phyloP scores from a whole-genome alignment of 2,329 filamentous ascomycete species.

The Coleophoma eucalyptorum region DNA sequence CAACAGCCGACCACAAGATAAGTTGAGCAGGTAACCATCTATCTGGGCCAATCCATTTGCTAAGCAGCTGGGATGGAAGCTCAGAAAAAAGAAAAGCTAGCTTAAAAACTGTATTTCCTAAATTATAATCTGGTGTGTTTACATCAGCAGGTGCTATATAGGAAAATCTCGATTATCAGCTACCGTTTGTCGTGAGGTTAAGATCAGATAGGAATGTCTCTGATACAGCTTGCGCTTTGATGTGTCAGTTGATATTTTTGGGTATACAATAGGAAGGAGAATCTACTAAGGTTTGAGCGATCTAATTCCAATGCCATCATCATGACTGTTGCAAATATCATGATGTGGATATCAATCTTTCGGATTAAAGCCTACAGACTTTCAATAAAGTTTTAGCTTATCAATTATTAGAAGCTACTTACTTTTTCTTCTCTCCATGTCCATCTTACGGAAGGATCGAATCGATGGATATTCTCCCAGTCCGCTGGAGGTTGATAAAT shows the following conservation, averaged over 20 bases:
- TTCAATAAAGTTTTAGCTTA: not conserved
- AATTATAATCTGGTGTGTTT: conserved; percentile 46
- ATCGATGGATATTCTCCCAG: conserved; percentile 26
- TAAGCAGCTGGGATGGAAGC: conserved; percentile 56
- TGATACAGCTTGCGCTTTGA: no score
- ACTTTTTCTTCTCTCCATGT: conserved; percentile 7
- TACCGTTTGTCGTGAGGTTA: no score
- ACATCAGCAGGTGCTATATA: no score
- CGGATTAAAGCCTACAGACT: not conserved
- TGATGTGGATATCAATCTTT: not conserved
- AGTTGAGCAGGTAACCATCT: conserved; percentile 46
- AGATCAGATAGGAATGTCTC: no score
- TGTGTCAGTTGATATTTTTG: no score
- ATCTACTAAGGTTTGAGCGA: not conserved
- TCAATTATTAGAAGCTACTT: no score
- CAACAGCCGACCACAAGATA: conserved; percentile 42
- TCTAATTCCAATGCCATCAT: not conserved
- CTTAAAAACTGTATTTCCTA: conserved; percentile 49
- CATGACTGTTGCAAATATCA: not conserved
- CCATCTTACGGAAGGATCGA: not conserved
- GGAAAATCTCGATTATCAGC: no score
- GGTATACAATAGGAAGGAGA: no score
- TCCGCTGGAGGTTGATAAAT: conserved; percentile 17
- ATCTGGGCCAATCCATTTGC: conserved; percentile 47
- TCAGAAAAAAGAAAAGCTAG: conserved; percentile 51